phyloP scores from a whole-genome alignment of 441 rosid species.

The Pelargonium citronellum region DNA sequence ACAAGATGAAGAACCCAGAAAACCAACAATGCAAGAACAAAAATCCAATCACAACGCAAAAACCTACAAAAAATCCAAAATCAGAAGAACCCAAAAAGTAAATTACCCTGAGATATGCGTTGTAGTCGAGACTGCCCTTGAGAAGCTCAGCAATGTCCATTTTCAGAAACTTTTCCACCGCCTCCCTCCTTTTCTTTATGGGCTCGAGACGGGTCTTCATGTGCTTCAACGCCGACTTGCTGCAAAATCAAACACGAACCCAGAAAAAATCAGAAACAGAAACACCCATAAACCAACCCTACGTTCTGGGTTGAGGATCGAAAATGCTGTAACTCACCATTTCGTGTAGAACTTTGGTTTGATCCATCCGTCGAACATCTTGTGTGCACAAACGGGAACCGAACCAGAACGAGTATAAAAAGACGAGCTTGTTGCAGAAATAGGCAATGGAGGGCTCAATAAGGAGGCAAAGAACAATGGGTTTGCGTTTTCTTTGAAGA shows the following conservation, averaged over 20 bases:
- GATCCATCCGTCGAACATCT: conserved; percentile 50
- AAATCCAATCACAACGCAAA: background rate
- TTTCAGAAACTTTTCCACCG: conserved; percentile 53
- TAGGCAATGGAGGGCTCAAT: background rate
- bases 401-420: background rate
- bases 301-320: background rate
- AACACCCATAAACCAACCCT: background rate
- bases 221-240: conserved; percentile 55
- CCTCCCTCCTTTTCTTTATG: conserved; percentile 55
- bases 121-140: conserved; percentile 41
- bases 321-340: conserved; percentile 34
- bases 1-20: background rate
- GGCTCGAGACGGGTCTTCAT: conserved; percentile 52
- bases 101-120: conserved; percentile 75
- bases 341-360: conserved; percentile 59
- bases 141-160: conserved; percentile 76
- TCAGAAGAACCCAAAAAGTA: background rate
- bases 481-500: background rate
- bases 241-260: conserved; percentile 17
- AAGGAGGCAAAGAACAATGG: background rate
- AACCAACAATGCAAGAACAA: background rate
- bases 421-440: background rate
- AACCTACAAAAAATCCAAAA: background rate
- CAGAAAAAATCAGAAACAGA: background rate
- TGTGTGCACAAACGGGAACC: conserved; percentile 9